Base-by-base conservation (phyloP, 805 yeast genomes). In the Monosporozyma servazzii region DNA sequence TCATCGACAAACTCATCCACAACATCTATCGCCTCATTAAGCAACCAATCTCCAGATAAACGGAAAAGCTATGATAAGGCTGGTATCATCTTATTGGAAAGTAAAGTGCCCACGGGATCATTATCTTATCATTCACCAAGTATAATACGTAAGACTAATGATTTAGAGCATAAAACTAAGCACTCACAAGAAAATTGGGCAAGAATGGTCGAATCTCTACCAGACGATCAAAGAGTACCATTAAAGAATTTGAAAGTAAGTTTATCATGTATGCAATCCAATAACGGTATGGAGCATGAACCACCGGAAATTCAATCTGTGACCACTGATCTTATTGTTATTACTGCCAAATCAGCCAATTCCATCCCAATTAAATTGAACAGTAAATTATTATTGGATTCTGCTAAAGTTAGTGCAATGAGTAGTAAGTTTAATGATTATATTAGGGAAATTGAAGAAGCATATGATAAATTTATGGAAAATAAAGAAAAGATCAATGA, bases 341-440 rank as follows among this genome's bases (percentile, higher is more conserved):
- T 69, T n/a, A 70, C 71, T 18, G 59, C 61, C 5, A 63, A 51
- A 45, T 69, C 74, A 0, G 59, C 55, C 2, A 51, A 59, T 20
- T 63, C 71, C 1, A 69, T 73, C 27, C 77, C 78, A 13, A 58
- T 74, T 10, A 65, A 65, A 45, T 50, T 74, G 8, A 68, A 71
- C n/a, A 51, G 67, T 1, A 65, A 62, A 40, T 45, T 64, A 10
- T 54, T 68, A 18, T 40, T 59, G 31, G 55, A 61, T 41, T 51
- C 56, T 15, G 29, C 37, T 10, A 44, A 29, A 44, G 36, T 20
- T 11, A 25, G 13, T 29, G 29, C 37, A 18, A 44, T 29, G 47
- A 44, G n/a, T 60, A 57, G 30, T 40, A 39, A 11, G 56, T 67
- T 68, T 27, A 20, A 48, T 13, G 47, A 33, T n/a, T 55, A 48